Conservation (phyloP, 208 protist species). For the Porcisia deanei region DNA sequence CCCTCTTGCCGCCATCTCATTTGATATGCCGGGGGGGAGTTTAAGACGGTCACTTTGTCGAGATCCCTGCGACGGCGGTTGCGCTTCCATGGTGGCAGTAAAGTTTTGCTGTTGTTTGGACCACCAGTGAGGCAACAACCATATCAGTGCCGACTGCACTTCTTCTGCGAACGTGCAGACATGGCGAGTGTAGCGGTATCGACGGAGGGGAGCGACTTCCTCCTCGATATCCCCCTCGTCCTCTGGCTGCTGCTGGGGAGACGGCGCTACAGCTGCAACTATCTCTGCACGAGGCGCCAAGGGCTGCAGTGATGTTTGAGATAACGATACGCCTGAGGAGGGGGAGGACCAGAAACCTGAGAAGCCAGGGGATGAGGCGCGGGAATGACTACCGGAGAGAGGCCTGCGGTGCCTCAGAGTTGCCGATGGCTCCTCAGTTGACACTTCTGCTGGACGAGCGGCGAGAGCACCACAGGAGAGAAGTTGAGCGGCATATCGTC, state of each 20-base stretch:
- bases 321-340: not conserved
- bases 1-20: not conserved
- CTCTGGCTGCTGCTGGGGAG: not conserved
- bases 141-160: not conserved
- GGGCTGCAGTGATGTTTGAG: not conserved
- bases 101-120: not conserved
- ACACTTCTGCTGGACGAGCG: not conserved
- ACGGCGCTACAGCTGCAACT: not conserved
- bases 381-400: not conserved
- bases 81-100: not conserved
- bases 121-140: conserved; percentile 1
- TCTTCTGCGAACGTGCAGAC: conserved; percentile 21
- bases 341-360: not conserved
- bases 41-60: not conserved
- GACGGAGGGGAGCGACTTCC: conserved; percentile 17
- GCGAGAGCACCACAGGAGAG: not conserved
- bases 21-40: not conserved
- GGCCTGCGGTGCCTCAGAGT: not conserved
- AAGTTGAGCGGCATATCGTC: conserved; percentile 13
- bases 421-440: not conserved
- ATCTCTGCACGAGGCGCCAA: not conserved
- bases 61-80: not conserved
- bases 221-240: conserved; percentile 4
- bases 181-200: conserved; percentile 26
- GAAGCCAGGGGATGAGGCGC: not conserved